These are phyloP conservation scores for Neoscytalidium dimidiatum DNA, from an alignment of 2,329 filamentous ascomycete genomes.

Conservation along the genomic window DNA sequence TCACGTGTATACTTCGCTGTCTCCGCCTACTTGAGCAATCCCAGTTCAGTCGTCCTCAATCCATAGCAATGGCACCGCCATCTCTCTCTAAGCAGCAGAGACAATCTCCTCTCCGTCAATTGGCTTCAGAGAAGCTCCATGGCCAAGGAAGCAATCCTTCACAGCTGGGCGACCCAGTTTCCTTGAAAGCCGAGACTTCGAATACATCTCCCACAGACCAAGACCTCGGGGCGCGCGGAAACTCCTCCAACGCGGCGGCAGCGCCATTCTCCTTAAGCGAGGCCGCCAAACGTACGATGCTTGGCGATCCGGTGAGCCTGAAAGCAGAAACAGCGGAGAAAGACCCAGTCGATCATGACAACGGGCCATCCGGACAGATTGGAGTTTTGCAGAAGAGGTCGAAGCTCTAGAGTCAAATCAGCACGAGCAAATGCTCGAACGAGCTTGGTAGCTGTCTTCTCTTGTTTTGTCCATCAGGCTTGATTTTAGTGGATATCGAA, in stretches of 20 bases:
- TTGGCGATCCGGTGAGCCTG: constrained; percentile 18
- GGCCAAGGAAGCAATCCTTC: constrained; percentile 14
- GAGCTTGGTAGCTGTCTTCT: too few species aligned
- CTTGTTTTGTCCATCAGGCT: too few species aligned
- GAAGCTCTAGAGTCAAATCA: constrained; percentile 2
- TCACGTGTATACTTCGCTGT: too few species aligned
- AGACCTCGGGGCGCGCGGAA: background rate
- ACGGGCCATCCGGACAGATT: constrained; percentile 5
- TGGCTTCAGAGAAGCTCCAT: constrained; percentile 4
- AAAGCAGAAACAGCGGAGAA: constrained; percentile 11
- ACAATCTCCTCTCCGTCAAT: background rate
- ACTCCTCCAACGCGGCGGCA: background rate
- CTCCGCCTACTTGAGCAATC: background rate
- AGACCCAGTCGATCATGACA: constrained; percentile 17
- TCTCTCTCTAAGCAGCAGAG: constrained; percentile 10
- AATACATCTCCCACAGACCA: constrained; percentile 1
- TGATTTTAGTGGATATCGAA: too few species aligned
- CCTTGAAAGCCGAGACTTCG: constrained; percentile 19
- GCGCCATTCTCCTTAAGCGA: background rate
- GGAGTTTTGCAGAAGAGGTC: background rate
- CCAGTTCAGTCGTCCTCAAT: too few species aligned
- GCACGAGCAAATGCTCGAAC: too few species aligned
- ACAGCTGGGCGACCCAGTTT: constrained; percentile 16
- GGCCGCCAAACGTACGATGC: constrained; percentile 16
- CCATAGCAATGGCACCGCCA: background rate